These are phyloP conservation scores for Cylindrodendrum hubeiense DNA, from an alignment of 2,329 filamentous ascomycete species.

Conservation along the genomic window DNA sequence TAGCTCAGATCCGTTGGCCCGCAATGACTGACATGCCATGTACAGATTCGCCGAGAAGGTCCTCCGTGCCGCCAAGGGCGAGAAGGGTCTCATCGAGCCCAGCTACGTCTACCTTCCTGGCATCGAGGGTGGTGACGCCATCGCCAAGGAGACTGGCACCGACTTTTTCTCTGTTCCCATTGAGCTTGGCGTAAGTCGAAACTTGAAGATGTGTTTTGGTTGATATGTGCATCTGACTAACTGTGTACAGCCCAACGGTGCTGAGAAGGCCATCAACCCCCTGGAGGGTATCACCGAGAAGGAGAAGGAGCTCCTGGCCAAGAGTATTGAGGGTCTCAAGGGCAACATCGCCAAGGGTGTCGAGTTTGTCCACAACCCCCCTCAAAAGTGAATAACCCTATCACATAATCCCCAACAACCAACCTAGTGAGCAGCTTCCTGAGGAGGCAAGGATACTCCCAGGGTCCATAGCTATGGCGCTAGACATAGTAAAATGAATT, in stretches of 20 bases:
- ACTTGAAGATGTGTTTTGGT: slow-evolving; percentile 10
- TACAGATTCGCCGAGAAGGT: slow-evolving; percentile 92
- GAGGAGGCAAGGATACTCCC: slow-evolving; percentile 44
- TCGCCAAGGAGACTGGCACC: slow-evolving; percentile 83
- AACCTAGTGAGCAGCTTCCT: slow-evolving; percentile 44
- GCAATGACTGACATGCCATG: slow-evolving; percentile 25
- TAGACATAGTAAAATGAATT: slow-evolving; percentile 53
- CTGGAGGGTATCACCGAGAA: slow-evolving; percentile 82
- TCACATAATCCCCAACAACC: slow-evolving; percentile 32
- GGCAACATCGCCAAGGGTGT: slow-evolving; percentile 96
- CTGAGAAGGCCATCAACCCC: slow-evolving; percentile 86
- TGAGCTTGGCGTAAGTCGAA: slow-evolving; percentile 86
- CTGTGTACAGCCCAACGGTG: slow-evolving; percentile 77
- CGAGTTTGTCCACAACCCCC: slow-evolving; percentile 87
- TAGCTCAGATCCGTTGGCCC: not conserved
- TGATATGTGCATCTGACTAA: slow-evolving; percentile 45
- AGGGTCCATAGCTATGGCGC: slow-evolving; percentile 49
- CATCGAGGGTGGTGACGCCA: slow-evolving; percentile 86
- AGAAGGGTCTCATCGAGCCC: slow-evolving; percentile 93
- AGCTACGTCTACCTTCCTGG: slow-evolving; percentile 96
- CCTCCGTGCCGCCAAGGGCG: slow-evolving; percentile 87
- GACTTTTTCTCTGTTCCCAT: slow-evolving; percentile 98
- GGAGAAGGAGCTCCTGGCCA: slow-evolving; percentile 89
- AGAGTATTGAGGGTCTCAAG: slow-evolving; percentile 82
- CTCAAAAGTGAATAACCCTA: slow-evolving; percentile 79